Percentiles rank a stretch among this genome's conserved stretches.
Conservation (phyloP, 257 asterid species). For the Lavandula angustifolia region DNA sequence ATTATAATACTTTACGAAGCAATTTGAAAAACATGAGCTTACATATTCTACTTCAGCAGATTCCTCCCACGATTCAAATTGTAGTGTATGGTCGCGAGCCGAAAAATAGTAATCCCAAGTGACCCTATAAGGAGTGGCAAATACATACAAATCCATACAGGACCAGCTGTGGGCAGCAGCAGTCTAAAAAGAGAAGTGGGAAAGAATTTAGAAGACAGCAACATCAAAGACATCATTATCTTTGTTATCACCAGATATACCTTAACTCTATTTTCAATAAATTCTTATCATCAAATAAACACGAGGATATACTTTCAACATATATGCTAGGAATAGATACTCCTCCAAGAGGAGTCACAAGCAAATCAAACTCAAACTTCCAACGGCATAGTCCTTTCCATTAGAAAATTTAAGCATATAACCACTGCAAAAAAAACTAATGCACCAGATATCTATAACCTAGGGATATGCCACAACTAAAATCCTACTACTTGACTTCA, state of each 20-base stretch:
- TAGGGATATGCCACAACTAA: neutral
- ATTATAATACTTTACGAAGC: neutral
- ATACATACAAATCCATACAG: conserved; percentile 98
- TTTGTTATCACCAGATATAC: neutral
- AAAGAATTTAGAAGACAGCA: conserved; percentile 11
- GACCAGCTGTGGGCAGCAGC: conserved; percentile 97
- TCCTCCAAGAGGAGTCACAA: conserved; percentile 6
- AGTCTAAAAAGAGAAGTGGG: conserved; percentile 51
- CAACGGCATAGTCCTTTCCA: neutral
- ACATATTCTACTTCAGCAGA: conserved; percentile 93
- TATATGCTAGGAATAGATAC: neutral
- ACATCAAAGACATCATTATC: neutral
- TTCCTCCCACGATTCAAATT: conserved; percentile 94
- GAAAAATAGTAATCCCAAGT: conserved; percentile 99
- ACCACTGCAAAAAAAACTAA: neutral
- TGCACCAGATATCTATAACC: conserved; percentile 1
- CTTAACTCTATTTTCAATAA: too few relatives aligned
- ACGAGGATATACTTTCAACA: neutral
- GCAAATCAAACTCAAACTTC: conserved; percentile 12
- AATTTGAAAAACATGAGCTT: conserved; percentile 21
- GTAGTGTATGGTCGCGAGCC: conserved; percentile 72
- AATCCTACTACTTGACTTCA: neutral
- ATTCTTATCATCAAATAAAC: neutral
- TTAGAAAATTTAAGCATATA: neutral
- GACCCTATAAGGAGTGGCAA: conserved; percentile 94